Base-by-base conservation (phyloP, 129 eudicot genomes). In the sunflower (Helianthus annuus) region DNA sequence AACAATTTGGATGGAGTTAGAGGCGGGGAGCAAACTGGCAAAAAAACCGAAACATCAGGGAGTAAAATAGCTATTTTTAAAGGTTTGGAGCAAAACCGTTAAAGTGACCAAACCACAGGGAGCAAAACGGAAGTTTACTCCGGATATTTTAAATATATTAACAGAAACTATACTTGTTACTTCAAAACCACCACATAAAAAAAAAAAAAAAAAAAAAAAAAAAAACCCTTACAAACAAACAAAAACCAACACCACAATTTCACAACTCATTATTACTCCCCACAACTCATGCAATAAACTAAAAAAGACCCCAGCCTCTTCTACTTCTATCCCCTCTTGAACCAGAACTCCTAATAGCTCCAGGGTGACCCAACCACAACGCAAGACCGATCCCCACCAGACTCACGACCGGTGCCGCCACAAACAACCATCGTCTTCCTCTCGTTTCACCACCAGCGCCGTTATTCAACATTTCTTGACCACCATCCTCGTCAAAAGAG, bases 271-370 rank as follows among this genome's bases (percentile, higher is more conserved):
- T 48, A 81, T 70, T 68, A 55, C 63, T 24, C 39, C 39, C 0
- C 63, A 57, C 7, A 57, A 22, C 39, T 10, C 16, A 1, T 16
- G 17, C 4, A 15, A 36, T 4, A 24, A 57, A 57, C 83, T 78
- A 90, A 76, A 87, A 77, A n/a, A 76, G 84, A 52, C 83, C 76
- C 93, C 93, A 92, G 91, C 91, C 88, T 67, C 95, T 81, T 78
- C 89, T 81, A 59, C 79, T 81, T 78, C 81, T 81, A 65, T 71
- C 78, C 5, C 70, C 91, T 73, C 94, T 85, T 63, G 78, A 17
- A 42, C 46, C 45, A 49, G 40, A 27, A 51, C 74, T 19, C 64
- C 59, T 46, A 76, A 61, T 16, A 17, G 80, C 80, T 55, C 78
- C 64, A 29, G 83, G 83, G 48, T 83, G 80, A 4, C 96, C 90